A percentile compares a stretch with the other conserved stretches of the same genome.
Evolutionary conservation across 2,329 filamentous ascomycete genomes (phyloP).

Genomic region (Pseudopithomyces maydicus): DNA sequence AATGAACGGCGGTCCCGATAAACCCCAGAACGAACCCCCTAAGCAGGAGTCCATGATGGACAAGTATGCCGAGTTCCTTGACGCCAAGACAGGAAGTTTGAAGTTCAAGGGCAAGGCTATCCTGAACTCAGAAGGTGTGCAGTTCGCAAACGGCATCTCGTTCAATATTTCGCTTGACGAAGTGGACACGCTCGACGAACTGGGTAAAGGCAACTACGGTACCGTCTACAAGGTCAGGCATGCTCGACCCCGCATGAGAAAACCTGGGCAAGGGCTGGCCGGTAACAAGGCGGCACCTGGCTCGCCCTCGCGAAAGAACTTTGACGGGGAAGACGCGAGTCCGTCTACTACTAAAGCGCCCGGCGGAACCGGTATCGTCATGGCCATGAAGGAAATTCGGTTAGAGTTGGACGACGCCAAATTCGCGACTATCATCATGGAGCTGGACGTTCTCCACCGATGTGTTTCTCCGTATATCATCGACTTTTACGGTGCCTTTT

Average conservation of each 20-base stretch:
- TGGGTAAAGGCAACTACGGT: constrained; percentile 97
- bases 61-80: constrained; percentile 81
- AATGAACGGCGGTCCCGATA: constrained; percentile 44
- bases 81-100: constrained; percentile 87
- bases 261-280: constrained; percentile 63
- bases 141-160: constrained; percentile 86
- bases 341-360: constrained; percentile 39
- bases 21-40: constrained; percentile 26
- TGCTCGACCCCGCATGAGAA: constrained; percentile 69
- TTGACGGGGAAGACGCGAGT: constrained; percentile 41
- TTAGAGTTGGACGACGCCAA: constrained; percentile 96
- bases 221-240: constrained; percentile 97
- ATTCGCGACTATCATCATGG: constrained; percentile 96
- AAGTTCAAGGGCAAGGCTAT: constrained; percentile 93
- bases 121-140: constrained; percentile 85
- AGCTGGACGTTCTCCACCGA: constrained; percentile 92
- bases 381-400: constrained; percentile 99
- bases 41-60: constrained; percentile 58
- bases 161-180: constrained; percentile 97
- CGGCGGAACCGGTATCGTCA: constrained; percentile 75
- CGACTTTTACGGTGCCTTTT: constrained; percentile 98
- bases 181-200: constrained; percentile 87
- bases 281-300: constrained; percentile 58
- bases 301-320: constrained; percentile 39
- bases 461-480: constrained; percentile 96